Conservation (phyloP, 441 rosid genomes). For the Mallotus repandus region DNA sequence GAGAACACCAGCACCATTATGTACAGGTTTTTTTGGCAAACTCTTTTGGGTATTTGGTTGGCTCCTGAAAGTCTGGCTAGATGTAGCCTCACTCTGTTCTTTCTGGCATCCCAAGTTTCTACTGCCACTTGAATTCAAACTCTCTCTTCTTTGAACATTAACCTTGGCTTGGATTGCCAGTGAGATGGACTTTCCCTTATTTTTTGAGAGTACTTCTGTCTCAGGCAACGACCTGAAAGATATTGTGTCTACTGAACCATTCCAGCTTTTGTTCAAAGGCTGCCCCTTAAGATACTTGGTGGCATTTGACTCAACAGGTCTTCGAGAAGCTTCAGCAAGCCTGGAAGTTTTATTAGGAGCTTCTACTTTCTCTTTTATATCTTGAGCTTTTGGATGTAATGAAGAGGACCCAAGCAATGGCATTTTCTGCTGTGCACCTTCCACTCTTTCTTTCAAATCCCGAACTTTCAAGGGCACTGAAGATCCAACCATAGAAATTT, state of each 20-base stretch:
- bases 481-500: slow-evolving; percentile 48
- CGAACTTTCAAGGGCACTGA: slow-evolving; percentile 66
- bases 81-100: slow-evolving; percentile 52
- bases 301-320: slow-evolving; percentile 51
- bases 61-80: slow-evolving; percentile 53
- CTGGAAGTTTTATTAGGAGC: slow-evolving; percentile 44
- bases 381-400: slow-evolving; percentile 41
- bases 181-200: slow-evolving; percentile 66
- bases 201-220: slow-evolving; percentile 43
- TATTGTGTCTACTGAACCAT: slow-evolving; percentile 50
- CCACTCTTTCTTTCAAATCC: slow-evolving; percentile 65
- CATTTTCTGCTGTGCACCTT: slow-evolving; percentile 59
- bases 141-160: slow-evolving; percentile 78
- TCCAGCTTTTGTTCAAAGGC: slow-evolving; percentile 66
- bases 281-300: slow-evolving; percentile 63
- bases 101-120: slow-evolving; percentile 41
- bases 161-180: slow-evolving; percentile 92
- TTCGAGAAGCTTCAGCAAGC: slow-evolving; percentile 45
- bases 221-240: slow-evolving; percentile 37
- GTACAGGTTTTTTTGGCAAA: slow-evolving; percentile 43
- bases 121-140: slow-evolving; percentile 45
- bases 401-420: slow-evolving; percentile 40
- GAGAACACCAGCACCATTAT: slow-evolving; percentile 54
- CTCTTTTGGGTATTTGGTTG: slow-evolving; percentile 52
- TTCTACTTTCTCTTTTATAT: slow-evolving; percentile 55